These are phyloP conservation scores for Linderina pennispora DNA, from an alignment of 192 early-diverging fungal genomes.

Conservation along the genomic window DNA sequence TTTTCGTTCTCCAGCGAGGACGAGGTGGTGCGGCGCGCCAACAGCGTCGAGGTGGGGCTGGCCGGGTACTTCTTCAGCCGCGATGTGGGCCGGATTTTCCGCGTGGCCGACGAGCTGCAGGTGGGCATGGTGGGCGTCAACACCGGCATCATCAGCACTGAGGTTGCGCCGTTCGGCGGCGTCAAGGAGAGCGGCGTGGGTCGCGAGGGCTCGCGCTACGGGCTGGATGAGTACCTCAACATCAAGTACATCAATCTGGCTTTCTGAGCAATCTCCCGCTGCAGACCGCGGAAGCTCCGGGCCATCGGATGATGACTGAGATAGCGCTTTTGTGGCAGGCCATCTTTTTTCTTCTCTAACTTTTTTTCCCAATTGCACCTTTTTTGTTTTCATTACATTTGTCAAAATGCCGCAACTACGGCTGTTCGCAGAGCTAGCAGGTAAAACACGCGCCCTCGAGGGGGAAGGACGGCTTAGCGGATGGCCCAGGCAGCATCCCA, in stretches of 20 bases:
- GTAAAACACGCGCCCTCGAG: too few species aligned
- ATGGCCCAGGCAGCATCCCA: too few species aligned
- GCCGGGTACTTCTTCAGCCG: conserved; percentile 81
- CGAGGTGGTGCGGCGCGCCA: conserved; percentile 71
- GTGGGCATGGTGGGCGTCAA: conserved; percentile 92
- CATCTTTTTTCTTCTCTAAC: background rate
- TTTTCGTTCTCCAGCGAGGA: conserved; percentile 72
- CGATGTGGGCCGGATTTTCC: conserved; percentile 67
- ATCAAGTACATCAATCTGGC: conserved; percentile 35
- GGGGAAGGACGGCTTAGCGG: too few species aligned
- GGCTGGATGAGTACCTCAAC: conserved; percentile 46
- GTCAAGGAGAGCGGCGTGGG: conserved; percentile 53
- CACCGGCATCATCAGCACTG: conserved; percentile 52
- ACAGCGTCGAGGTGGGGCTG: conserved; percentile 67
- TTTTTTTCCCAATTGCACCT: too few species aligned
- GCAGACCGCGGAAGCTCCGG: conserved; percentile 2
- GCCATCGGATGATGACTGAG: too few species aligned
- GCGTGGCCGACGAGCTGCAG: conserved; percentile 74
- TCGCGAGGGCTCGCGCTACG: conserved; percentile 49
- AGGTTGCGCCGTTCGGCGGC: conserved; percentile 59
- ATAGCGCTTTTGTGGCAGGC: too few species aligned
- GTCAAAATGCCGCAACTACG: conserved; percentile 14
- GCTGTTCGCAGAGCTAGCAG: conserved; percentile 26
- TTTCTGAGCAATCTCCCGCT: conserved; percentile 6
- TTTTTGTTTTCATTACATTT: background rate